These are phyloP conservation scores for Ceratobasidium sp. DNA, from an alignment of 1,284 basidiomycete genomes.

Conservation along the genomic window DNA sequence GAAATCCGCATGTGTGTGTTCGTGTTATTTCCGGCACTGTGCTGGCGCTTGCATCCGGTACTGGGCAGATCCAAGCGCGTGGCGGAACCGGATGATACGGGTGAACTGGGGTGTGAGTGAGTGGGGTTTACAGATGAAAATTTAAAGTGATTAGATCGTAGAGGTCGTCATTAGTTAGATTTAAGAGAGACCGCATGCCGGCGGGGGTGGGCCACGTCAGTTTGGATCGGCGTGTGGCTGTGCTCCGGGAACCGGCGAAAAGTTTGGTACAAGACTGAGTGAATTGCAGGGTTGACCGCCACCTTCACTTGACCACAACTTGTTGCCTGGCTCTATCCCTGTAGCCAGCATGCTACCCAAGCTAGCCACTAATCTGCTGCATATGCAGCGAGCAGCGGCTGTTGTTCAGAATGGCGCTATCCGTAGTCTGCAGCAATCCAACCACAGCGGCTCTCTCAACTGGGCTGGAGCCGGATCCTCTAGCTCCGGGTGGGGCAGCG, in stretches of 20 bases:
- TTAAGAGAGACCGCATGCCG: too few relatives aligned
- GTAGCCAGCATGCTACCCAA: conserved; percentile 70
- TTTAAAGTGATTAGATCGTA: too few relatives aligned
- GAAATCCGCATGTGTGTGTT: too few relatives aligned
- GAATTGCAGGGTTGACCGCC: not conserved
- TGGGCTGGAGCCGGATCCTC: conserved; percentile 60
- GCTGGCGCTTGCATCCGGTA: too few relatives aligned
- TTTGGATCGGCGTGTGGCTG: conserved; percentile 24
- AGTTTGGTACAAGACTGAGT: not conserved
- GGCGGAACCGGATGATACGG: too few relatives aligned
- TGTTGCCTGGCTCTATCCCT: not conserved
- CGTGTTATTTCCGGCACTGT: too few relatives aligned
- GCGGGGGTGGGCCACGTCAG: too few relatives aligned
- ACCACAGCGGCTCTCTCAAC: conserved; percentile 43
- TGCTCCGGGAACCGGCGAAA: conserved; percentile 8
- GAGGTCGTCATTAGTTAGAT: too few relatives aligned
- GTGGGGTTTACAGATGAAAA: too few relatives aligned
- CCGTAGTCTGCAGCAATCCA: conserved; percentile 63
- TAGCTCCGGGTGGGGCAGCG: conserved; percentile 57
- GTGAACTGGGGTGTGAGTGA: too few relatives aligned
- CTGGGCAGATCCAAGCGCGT: too few relatives aligned
- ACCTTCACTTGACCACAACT: not conserved
- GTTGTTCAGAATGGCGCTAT: conserved; percentile 71
- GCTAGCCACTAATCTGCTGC: conserved; percentile 73
- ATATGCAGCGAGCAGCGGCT: conserved; percentile 71